Evolutionary conservation across 139 green algal species (phyloP).

Genomic region (Raphidocelis subcapitata): DNA sequence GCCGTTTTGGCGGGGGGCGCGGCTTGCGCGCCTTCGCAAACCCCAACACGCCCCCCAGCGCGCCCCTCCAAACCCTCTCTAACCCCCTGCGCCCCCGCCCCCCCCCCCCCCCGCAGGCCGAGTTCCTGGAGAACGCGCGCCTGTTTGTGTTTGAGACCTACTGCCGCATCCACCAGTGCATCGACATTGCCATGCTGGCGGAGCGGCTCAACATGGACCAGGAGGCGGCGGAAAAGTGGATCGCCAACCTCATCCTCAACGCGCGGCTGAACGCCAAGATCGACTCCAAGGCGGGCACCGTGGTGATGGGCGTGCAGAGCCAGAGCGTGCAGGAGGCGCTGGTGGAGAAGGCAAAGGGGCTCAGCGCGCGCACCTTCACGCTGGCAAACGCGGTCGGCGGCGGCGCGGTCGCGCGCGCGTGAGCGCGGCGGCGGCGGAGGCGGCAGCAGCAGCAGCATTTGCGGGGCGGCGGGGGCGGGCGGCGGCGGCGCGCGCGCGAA

Average conservation of each 20-base stretch:
- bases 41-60: too few species aligned
- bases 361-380: constrained; percentile 85
- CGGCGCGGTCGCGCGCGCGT: constrained; percentile 18
- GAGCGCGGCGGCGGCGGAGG: background rate
- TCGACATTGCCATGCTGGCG: constrained; percentile 87
- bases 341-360: constrained; percentile 86
- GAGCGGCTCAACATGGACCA: constrained; percentile 87
- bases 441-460: too few species aligned
- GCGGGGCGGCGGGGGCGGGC: too few species aligned
- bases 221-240: constrained; percentile 92
- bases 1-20: too few species aligned
- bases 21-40: too few species aligned
- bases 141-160: constrained; percentile 99
- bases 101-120: constrained; percentile 40
- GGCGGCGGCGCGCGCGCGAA: too few species aligned
- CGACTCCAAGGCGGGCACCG: constrained; percentile 88
- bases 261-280: constrained; percentile 97
- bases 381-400: constrained; percentile 87
- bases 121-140: constrained; percentile 95
- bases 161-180: constrained; percentile 81
- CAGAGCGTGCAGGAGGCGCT: constrained; percentile 68
- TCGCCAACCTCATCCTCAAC: constrained; percentile 92
- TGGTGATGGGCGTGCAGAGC: constrained; percentile 88
- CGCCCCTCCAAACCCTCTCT: too few species aligned
- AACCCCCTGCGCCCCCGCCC: too few species aligned